Percentiles rank a stretch among this genome's conserved stretches.
These are phyloP conservation scores for Mycosphaerelloides madeirae DNA, from an alignment of 2,329 filamentous ascomycete species.

Conservation along the genomic window DNA sequence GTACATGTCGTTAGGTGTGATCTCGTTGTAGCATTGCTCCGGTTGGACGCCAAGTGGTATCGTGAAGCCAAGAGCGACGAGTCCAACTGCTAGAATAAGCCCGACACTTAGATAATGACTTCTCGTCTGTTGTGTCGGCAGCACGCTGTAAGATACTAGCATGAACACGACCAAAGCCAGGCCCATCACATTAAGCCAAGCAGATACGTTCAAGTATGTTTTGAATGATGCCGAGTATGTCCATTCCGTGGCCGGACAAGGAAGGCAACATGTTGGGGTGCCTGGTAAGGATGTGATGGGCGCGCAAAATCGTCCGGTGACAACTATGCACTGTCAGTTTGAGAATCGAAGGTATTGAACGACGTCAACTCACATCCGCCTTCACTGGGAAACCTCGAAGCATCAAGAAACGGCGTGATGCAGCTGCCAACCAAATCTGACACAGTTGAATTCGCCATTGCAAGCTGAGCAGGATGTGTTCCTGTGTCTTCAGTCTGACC, in stretches of 20 bases:
- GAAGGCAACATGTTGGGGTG: slow-evolving; percentile 70
- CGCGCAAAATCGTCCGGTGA: slow-evolving; percentile 56
- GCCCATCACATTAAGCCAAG: slow-evolving; percentile 75
- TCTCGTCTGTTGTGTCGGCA: slow-evolving; percentile 84
- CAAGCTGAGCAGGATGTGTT: too few species aligned
- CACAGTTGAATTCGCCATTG: slow-evolving; percentile 33
- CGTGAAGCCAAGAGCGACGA: slow-evolving; percentile 90
- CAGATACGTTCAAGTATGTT: slow-evolving; percentile 60
- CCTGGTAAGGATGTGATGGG: slow-evolving; percentile 38
- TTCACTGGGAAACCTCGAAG: slow-evolving; percentile 52
- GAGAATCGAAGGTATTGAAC: neutral
- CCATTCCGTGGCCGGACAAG: slow-evolving; percentile 83
- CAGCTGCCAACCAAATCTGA: slow-evolving; percentile 50
- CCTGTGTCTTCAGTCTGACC: too few species aligned
- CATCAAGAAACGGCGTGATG: slow-evolving; percentile 65
- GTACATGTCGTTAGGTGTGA: slow-evolving; percentile 91
- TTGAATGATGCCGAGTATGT: slow-evolving; percentile 55
- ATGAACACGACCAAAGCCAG: slow-evolving; percentile 70
- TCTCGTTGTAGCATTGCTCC: slow-evolving; percentile 77
- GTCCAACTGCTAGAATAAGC: slow-evolving; percentile 66
- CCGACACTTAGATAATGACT: slow-evolving; percentile 92
- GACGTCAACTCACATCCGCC: slow-evolving; percentile 60
- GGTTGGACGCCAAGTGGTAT: slow-evolving; percentile 76
- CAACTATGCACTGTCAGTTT: slow-evolving; percentile 36
- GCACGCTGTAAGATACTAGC: slow-evolving; percentile 69